A percentile compares a stretch with the other conserved stretches of the same genome.
Evolutionary conservation across 306 rosid species (phyloP).

Genomic region (Canavalia gladiata): DNA sequence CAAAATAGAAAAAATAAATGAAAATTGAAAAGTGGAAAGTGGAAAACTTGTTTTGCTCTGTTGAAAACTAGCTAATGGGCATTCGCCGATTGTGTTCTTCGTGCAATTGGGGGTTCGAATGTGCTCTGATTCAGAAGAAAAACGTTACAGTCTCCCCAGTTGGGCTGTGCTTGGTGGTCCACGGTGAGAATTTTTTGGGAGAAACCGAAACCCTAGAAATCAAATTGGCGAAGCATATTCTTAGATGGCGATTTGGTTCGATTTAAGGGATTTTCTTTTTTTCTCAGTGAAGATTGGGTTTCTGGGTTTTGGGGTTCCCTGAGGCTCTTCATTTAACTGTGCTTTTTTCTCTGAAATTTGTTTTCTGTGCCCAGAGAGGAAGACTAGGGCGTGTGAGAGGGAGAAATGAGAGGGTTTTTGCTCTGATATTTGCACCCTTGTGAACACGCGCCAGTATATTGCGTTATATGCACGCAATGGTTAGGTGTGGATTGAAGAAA

Average conservation of each 20-base stretch:
- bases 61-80: conserved; percentile 45
- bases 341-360: conserved; percentile 40
- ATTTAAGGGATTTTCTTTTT: background rate
- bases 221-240: conserved; percentile 34
- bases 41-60: conserved; percentile 5
- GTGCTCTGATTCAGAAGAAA: conserved; percentile 42
- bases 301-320: conserved; percentile 31
- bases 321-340: background rate
- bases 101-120: conserved; percentile 50
- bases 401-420: conserved; percentile 38
- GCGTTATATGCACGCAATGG: conserved; percentile 14
- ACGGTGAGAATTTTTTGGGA: conserved; percentile 18
- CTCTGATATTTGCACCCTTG: conserved; percentile 20
- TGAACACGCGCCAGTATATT: conserved; percentile 31
- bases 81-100: conserved; percentile 48
- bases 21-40: background rate
- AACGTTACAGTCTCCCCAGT: conserved; percentile 53
- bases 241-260: background rate
- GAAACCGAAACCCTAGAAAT: conserved; percentile 75
- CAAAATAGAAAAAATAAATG: background rate
- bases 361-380: conserved; percentile 37
- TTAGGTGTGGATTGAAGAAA: background rate
- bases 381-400: conserved; percentile 63
- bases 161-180: conserved; percentile 44
- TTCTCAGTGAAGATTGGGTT: conserved; percentile 40